phyloP scores from a whole-genome alignment of 176 grass and related monocot genomes.

The Luzula sylvatica region DNA sequence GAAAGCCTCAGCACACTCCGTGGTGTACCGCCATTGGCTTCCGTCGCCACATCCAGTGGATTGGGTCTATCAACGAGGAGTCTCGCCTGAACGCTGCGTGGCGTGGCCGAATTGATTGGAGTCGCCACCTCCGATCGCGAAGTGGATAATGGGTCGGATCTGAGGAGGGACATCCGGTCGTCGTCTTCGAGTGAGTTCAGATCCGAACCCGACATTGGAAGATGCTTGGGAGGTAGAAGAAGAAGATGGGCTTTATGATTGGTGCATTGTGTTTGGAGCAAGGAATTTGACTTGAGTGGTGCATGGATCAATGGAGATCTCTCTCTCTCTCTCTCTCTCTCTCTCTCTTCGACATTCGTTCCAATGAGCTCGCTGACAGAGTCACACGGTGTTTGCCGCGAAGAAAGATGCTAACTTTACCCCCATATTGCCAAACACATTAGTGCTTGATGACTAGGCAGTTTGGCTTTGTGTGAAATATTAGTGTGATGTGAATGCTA shows the following conservation, averaged over 20 bases:
- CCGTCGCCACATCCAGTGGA: neutral
- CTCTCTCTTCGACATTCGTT: neutral
- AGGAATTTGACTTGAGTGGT: constrained; percentile 12
- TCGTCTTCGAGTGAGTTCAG: constrained; percentile 18
- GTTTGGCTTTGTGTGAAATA: too few relatives aligned
- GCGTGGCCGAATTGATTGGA: neutral
- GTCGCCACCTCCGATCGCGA: constrained; percentile 18
- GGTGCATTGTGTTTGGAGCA: constrained; percentile 16
- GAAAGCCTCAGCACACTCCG: constrained; percentile 15
- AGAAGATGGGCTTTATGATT: neutral
- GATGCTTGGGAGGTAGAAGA: neutral
- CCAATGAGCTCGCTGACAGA: too few relatives aligned
- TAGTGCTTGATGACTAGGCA: neutral
- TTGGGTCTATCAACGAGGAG: constrained; percentile 2
- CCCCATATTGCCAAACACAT: neutral
- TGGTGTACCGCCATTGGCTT: constrained; percentile 2
- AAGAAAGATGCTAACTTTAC: neutral
- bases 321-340: constrained; percentile 27
- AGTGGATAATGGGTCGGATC: constrained; percentile 31
- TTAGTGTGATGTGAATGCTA: too few relatives aligned
- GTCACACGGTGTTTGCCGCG: too few relatives aligned
- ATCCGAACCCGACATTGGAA: constrained; percentile 52
- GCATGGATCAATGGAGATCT: constrained; percentile 17
- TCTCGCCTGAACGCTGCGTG: neutral
- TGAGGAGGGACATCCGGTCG: constrained; percentile 27